These are phyloP conservation scores for Penicillium chermesinum DNA, from an alignment of 495 filamentous ascomycete genomes.

Conservation along the genomic window DNA sequence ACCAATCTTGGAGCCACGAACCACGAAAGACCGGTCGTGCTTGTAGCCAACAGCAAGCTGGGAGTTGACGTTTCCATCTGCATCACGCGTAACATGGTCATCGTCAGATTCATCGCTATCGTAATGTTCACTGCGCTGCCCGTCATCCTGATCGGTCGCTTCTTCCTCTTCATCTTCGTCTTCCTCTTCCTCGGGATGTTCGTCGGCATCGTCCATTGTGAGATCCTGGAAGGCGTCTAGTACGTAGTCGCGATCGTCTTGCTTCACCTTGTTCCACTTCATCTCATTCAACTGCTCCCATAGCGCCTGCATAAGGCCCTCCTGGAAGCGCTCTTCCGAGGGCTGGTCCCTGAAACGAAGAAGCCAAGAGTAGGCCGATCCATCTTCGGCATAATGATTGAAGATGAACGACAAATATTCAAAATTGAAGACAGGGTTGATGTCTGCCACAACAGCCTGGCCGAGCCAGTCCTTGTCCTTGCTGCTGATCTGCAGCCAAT, in stretches of 20 bases:
- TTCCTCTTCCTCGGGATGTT: conserved; percentile 58
- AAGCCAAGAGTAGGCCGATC: conserved; percentile 92
- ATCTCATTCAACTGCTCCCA: conserved; percentile 96
- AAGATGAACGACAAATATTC: conserved; percentile 98
- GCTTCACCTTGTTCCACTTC: conserved; percentile 91
- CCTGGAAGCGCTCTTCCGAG: conserved; percentile 81
- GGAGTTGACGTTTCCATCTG: conserved; percentile 86
- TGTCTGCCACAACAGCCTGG: conserved; percentile 75
- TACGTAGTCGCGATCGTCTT: conserved; percentile 89
- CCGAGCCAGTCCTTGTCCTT: conserved; percentile 81
- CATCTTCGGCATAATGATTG: conserved; percentile 87
- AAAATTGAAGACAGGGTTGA: conserved; percentile 98
- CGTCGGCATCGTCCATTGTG: conserved; percentile 74
- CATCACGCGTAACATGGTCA: conserved; percentile 63
- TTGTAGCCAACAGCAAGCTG: conserved; percentile 98
- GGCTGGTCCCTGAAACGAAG: conserved; percentile 81
- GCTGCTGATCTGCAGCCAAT: conserved; percentile 87
- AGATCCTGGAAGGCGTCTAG: conserved; percentile 94
- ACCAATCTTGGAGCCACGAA: conserved; percentile 94
- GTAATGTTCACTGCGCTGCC: conserved; percentile 71
- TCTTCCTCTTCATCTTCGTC: conserved; percentile 63
- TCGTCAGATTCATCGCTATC: conserved; percentile 91
- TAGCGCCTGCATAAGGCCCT: conserved; percentile 87
- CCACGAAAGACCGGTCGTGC: conserved; percentile 93
- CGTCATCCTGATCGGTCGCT: conserved; percentile 57